Conservation (phyloP, 2,329 filamentous ascomycete genomes). For the Teratosphaeria zuluensis region DNA sequence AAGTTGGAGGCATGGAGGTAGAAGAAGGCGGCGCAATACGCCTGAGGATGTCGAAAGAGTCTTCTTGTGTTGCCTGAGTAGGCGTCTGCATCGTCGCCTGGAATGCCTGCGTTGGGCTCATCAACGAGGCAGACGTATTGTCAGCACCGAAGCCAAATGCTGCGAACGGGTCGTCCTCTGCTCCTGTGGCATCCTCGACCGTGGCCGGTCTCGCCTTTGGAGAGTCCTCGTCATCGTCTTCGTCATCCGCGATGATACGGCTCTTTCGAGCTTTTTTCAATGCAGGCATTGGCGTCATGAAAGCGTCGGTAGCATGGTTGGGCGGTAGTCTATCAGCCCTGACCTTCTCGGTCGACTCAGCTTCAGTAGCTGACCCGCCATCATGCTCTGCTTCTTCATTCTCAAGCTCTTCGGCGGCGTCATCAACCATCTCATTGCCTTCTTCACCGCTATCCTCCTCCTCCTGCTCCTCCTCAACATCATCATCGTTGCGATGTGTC, state of each 20-base stretch:
- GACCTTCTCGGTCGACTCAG: neutral
- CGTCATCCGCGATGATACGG: conserved; percentile 25
- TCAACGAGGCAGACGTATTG: conserved; percentile 13
- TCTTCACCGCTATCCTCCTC: conserved; percentile 20
- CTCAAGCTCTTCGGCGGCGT: conserved; percentile 29
- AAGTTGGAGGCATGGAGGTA: conserved; percentile 15
- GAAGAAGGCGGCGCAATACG: conserved; percentile 23
- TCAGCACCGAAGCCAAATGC: conserved; percentile 22
- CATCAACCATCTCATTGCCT: conserved; percentile 23
- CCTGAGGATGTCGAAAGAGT: conserved; percentile 34
- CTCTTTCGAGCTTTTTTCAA: conserved; percentile 20
- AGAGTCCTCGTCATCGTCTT: conserved; percentile 21
- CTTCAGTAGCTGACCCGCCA: conserved; percentile 7
- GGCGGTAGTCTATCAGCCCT: neutral
- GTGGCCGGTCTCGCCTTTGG: neutral
- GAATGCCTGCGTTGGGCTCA: conserved; percentile 27
- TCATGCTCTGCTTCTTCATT: conserved; percentile 21
- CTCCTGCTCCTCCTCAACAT: conserved; percentile 18
- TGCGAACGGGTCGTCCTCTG: conserved; percentile 22
- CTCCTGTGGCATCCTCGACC: neutral
- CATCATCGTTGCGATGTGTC: conserved; percentile 27
- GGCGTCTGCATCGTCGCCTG: conserved; percentile 27
- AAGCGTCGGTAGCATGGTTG: neutral
- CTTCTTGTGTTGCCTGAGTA: conserved; percentile 27
- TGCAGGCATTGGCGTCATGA: conserved; percentile 1